Evolutionary conservation across 305 asterid genomes (phyloP).

Genomic region (Fraxinus velutina): DNA sequence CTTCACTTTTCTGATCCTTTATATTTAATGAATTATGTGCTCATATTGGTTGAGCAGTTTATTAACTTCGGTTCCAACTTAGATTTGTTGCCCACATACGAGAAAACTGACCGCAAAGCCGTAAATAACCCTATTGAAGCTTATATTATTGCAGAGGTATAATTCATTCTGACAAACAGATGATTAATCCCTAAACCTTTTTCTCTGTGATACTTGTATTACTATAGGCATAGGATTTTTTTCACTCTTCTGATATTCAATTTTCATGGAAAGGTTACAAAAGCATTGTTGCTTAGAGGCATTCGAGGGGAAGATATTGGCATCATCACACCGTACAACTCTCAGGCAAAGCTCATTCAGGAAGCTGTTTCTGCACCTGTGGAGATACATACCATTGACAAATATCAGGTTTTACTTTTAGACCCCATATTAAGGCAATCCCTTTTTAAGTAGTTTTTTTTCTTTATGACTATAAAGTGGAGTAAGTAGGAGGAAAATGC

Average conservation of each 20-base stretch:
- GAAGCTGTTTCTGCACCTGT: constrained; percentile 59
- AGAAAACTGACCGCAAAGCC: constrained; percentile 55
- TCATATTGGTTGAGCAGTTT: constrained; percentile 12
- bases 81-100: constrained; percentile 82
- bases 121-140: constrained; percentile 82
- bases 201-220: constrained; percentile 1
- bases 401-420: constrained; percentile 70
- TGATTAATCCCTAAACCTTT: not conserved
- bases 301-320: constrained; percentile 72
- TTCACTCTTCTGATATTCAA: constrained; percentile 9
- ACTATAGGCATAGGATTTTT: not conserved
- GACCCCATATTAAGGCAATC: not conserved
- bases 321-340: constrained; percentile 87
- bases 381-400: constrained; percentile 93
- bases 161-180: constrained; percentile 1
- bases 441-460: not conserved
- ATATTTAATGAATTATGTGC: constrained; percentile 7
- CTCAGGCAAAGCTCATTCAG: constrained; percentile 74
- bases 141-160: constrained; percentile 69
- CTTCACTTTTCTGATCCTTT: constrained; percentile 18
- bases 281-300: constrained; percentile 59
- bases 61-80: constrained; percentile 12
- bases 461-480: constrained; percentile 6
- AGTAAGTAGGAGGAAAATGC: not conserved
- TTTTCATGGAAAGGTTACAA: constrained; percentile 42